Percentiles rank a stretch among this genome's conserved stretches.
phyloP scores from a whole-genome alignment of 2,329 filamentous ascomycete species.

The Samsoniella hepiali region DNA sequence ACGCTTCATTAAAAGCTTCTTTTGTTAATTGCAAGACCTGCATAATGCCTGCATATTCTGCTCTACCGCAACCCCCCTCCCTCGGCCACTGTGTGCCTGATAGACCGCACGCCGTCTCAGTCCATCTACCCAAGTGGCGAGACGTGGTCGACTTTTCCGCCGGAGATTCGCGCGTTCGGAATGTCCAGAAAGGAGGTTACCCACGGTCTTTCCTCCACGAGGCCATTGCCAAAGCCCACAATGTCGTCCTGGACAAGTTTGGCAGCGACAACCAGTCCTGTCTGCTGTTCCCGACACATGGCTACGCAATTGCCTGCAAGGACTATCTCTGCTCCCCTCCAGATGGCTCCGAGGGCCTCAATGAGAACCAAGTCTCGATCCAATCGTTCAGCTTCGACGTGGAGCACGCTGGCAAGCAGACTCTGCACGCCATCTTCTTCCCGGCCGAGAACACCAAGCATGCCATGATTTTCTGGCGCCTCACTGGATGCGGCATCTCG shows the following conservation, averaged over 20 bases:
- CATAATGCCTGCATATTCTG: slow-evolving; percentile 4
- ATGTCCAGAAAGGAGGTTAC: slow-evolving; percentile 1
- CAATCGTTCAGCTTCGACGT: not conserved
- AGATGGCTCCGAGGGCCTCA: not conserved
- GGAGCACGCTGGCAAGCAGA: not conserved
- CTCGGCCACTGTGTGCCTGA: not conserved
- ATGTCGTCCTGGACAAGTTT: not conserved
- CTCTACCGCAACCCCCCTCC: not conserved
- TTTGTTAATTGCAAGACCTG: not conserved
- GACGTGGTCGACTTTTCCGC: slow-evolving; percentile 6
- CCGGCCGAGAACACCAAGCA: not conserved
- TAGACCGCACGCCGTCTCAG: slow-evolving; percentile 9
- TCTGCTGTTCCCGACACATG: not conserved
- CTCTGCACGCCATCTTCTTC: not conserved
- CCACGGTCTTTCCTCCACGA: slow-evolving; percentile 5
- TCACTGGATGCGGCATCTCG: not conserved
- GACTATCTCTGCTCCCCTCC: not conserved
- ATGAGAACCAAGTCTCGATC: not conserved
- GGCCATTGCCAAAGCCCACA: not conserved
- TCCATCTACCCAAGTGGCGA: slow-evolving; percentile 6
- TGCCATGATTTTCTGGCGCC: slow-evolving; percentile 5
- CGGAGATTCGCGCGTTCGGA: not conserved
- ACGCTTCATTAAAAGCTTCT: not conserved
- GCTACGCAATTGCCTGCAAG: not conserved
- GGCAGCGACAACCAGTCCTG: not conserved